phyloP scores from a whole-genome alignment of 208 protist species.

The Borovskyia barvae region DNA sequence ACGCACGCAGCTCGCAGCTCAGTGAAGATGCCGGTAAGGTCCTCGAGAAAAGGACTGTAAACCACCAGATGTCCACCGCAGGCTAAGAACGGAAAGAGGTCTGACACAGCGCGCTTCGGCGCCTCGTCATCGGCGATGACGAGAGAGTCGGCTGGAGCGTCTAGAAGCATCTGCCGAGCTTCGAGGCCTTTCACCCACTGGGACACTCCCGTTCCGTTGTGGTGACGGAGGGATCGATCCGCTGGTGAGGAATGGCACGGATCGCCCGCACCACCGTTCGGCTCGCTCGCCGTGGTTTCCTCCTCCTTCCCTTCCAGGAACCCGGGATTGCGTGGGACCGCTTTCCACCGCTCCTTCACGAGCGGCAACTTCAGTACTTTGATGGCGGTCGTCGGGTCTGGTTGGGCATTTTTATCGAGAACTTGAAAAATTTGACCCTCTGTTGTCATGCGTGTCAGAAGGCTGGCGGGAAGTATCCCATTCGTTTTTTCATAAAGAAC shows the following conservation, averaged over 20 bases:
- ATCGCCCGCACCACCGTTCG: background rate
- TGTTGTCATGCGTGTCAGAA: slow-evolving; percentile 72
- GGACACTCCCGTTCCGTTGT: slow-evolving; percentile 24
- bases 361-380: slow-evolving; percentile 52
- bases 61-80: slow-evolving; percentile 79
- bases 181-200: slow-evolving; percentile 81
- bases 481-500: slow-evolving; percentile 82
- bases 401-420: slow-evolving; percentile 76
- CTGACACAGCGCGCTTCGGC: slow-evolving; percentile 27
- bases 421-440: slow-evolving; percentile 77
- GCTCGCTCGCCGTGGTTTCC: background rate
- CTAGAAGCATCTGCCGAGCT: slow-evolving; percentile 49
- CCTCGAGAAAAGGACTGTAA: slow-evolving; percentile 85
- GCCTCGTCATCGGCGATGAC: slow-evolving; percentile 61
- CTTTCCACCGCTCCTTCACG: slow-evolving; percentile 83
- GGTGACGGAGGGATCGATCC: background rate
- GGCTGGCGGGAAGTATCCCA: slow-evolving; percentile 65
- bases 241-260: too few relatives aligned
- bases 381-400: slow-evolving; percentile 57
- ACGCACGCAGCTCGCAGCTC: slow-evolving; percentile 67
- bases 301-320: slow-evolving; percentile 62
- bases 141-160: slow-evolving; percentile 66
- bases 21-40: slow-evolving; percentile 62
- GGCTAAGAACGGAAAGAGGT: slow-evolving; percentile 79
- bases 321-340: slow-evolving; percentile 67